phyloP scores from a whole-genome alignment of 768 basidiomycete species.

The Lactifluus subvellereus region DNA sequence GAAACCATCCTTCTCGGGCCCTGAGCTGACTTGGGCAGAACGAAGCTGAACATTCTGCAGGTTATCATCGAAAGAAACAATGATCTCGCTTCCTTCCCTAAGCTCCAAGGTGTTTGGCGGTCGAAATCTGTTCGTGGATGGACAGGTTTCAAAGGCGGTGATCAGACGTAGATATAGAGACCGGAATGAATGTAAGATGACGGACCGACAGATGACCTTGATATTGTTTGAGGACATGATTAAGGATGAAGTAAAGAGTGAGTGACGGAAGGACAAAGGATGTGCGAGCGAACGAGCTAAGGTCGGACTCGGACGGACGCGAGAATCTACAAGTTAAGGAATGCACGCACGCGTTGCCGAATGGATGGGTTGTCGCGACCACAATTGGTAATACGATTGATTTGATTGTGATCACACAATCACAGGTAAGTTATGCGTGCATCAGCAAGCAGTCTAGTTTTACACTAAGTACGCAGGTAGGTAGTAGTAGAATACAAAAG shows the following conservation, averaged over 20 bases:
- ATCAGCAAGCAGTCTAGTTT: background rate
- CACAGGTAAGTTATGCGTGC: background rate
- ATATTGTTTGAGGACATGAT: constrained; percentile 75
- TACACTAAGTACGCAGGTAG: constrained; percentile 3
- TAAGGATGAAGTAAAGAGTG: background rate
- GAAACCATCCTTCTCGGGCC: constrained; percentile 95
- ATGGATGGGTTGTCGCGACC: constrained; percentile 9
- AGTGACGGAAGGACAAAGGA: background rate
- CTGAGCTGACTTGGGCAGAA: constrained; percentile 59
- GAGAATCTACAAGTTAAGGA: constrained; percentile 1
- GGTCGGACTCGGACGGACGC: background rate
- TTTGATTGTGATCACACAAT: background rate
- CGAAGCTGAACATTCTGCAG: constrained; percentile 78
- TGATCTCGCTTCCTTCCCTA: constrained; percentile 82
- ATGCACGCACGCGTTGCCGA: constrained; percentile 11
- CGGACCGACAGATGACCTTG: constrained; percentile 98
- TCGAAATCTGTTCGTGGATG: constrained; percentile 64
- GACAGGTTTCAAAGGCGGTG: background rate
- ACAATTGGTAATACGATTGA: constrained; percentile 19
- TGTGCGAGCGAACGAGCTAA: constrained; percentile 6
- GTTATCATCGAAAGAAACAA: constrained; percentile 85
- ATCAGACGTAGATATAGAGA: constrained; percentile 7
- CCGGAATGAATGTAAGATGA: constrained; percentile 22
- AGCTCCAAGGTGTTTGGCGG: constrained; percentile 89
- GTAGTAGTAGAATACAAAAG: background rate